phyloP scores from a whole-genome alignment of 1,139 yeast genomes.

The Yamadazyma conglobata region DNA sequence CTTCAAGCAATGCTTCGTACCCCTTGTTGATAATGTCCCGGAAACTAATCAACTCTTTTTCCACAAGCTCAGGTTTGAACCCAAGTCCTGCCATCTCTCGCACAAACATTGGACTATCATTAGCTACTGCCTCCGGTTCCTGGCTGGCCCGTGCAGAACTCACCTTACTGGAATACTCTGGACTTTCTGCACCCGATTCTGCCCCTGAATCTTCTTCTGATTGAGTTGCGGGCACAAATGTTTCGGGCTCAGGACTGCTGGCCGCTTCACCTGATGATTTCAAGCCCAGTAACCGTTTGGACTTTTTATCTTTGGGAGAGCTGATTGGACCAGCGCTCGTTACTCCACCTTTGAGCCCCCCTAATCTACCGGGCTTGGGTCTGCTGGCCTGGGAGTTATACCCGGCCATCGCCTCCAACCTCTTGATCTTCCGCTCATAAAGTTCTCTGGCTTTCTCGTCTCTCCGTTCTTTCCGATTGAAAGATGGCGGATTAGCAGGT shows the following conservation, averaged over 20 bases:
- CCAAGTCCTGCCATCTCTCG: slow-evolving; percentile 5
- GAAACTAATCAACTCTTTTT: slow-evolving; percentile 3
- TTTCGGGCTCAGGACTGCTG: no score
- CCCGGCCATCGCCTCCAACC: neutral
- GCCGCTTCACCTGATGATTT: no score
- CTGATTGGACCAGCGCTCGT: neutral
- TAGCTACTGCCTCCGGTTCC: no score
- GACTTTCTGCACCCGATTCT: no score
- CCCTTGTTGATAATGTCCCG: slow-evolving; percentile 6
- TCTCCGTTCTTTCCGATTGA: slow-evolving; percentile 38
- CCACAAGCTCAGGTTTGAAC: slow-evolving; percentile 3
- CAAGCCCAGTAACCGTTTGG: no score
- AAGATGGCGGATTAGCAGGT: slow-evolving; percentile 80
- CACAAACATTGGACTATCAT: slow-evolving; percentile 1
- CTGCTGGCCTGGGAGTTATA: neutral
- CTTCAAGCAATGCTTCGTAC: slow-evolving; percentile 3
- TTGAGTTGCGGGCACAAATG: no score
- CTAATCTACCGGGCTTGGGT: neutral
- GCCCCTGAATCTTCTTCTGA: no score
- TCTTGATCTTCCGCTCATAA: neutral
- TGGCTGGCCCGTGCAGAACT: no score
- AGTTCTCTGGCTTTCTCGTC: slow-evolving; percentile 20
- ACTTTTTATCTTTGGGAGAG: no score
- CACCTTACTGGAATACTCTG: no score
- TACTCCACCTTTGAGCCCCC: no score